Percentiles rank a stretch among this genome's conserved stretches.
Conservation (phyloP, 306 rosid genomes). For the Corylus americana region DNA sequence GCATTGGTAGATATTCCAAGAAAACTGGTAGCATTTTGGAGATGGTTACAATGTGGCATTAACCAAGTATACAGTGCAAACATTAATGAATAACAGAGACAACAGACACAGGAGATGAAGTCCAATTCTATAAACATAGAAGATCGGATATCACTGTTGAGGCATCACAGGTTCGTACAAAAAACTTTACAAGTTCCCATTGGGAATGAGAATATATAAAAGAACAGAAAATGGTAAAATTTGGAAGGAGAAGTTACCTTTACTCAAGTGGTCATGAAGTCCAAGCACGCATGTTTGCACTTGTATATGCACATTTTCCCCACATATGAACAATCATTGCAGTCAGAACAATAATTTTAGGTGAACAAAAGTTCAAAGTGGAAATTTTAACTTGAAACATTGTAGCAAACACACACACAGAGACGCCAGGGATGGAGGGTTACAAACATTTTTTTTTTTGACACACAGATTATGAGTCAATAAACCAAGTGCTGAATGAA, state of each 20-base stretch:
- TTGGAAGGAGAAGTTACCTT: conserved; percentile 40
- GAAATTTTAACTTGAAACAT: neutral
- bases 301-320: conserved; percentile 41
- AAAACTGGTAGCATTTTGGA: neutral
- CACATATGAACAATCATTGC: conserved; percentile 28
- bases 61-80: neutral
- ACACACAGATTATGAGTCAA: no score
- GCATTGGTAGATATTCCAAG: neutral
- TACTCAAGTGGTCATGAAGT: conserved; percentile 49
- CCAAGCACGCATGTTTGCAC: conserved; percentile 69
- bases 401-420: no score
- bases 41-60: neutral
- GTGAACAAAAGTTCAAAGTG: neutral
- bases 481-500: no score
- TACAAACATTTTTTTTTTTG: no score
- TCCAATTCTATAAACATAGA: neutral
- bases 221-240: neutral
- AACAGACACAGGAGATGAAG: neutral
- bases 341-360: conserved; percentile 20
- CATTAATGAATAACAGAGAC: neutral
- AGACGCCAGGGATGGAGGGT: no score
- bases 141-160: neutral
- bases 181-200: neutral
- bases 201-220: neutral
- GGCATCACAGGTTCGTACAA: neutral